Conservation (phyloP, 164 flowering plant genomes). For the Buxus sempervirens region DNA sequence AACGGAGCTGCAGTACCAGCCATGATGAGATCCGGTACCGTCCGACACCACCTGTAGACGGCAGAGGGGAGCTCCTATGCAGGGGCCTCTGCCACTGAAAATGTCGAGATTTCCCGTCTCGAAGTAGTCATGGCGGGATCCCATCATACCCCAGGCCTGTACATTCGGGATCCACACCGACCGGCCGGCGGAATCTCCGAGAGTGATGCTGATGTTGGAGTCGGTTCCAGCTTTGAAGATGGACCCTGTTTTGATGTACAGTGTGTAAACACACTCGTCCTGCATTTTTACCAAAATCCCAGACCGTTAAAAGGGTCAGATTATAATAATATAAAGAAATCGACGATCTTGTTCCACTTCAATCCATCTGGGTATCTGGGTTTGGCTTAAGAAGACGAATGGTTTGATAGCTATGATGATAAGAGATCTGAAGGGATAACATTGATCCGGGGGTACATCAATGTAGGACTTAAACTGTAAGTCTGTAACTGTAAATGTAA, state of each 20-base stretch:
- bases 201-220: constrained; percentile 40
- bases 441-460: too few species aligned
- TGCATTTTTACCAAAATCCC: constrained; percentile 1
- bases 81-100: constrained; percentile 52
- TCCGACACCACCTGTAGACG: constrained; percentile 58
- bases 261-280: constrained; percentile 51
- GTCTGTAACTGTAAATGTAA: too few species aligned
- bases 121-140: constrained; percentile 45
- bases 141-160: constrained; percentile 62
- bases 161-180: constrained; percentile 36
- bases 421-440: too few species aligned
- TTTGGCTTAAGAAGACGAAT: too few species aligned
- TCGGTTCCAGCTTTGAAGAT: constrained; percentile 54
- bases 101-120: constrained; percentile 62
- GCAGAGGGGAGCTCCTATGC: constrained; percentile 49
- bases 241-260: constrained; percentile 55
- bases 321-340: background rate
- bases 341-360: too few species aligned
- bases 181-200: constrained; percentile 29
- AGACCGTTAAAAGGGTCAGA: background rate
- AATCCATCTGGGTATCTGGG: too few species aligned
- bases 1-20: constrained; percentile 64
- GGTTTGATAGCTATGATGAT: too few species aligned
- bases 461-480: too few species aligned
- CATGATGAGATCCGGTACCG: constrained; percentile 52